Percentiles rank a stretch among this genome's conserved stretches.
Conservation (phyloP, 2,329 filamentous ascomycete species). For the Coniochaeta sp. region DNA sequence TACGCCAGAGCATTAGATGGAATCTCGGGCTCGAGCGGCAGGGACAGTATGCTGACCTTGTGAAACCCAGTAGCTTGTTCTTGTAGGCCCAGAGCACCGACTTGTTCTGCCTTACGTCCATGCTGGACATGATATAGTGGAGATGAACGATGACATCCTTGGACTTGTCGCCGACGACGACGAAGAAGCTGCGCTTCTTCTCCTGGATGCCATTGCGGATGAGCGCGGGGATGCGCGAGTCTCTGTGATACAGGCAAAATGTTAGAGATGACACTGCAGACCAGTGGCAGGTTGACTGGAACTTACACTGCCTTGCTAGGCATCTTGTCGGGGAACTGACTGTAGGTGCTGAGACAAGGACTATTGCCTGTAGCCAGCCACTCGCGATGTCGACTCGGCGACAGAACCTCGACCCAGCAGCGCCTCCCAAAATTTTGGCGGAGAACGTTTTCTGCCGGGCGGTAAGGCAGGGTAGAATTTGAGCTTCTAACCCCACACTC, state of each 20-base stretch:
- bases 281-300: not conserved
- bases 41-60: slow-evolving; percentile 33
- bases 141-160: slow-evolving; percentile 95
- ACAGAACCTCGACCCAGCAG: not conserved
- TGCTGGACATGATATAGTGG: slow-evolving; percentile 86
- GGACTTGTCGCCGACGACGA: slow-evolving; percentile 85
- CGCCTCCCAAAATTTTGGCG: slow-evolving; percentile 1
- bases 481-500: not conserved
- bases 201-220: slow-evolving; percentile 88
- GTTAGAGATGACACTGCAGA: slow-evolving; percentile 3
- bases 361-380: not conserved
- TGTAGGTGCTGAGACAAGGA: not conserved
- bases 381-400: not conserved
- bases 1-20: slow-evolving; percentile 5
- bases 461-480: not conserved
- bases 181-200: slow-evolving; percentile 97
- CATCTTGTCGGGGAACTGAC: not conserved
- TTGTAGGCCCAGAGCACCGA: slow-evolving; percentile 98
- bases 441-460: not conserved
- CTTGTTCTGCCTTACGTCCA: slow-evolving; percentile 91
- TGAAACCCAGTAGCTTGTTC: slow-evolving; percentile 92
- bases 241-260: slow-evolving; percentile 40
- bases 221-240: slow-evolving; percentile 83
- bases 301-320: slow-evolving; percentile 21
- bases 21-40: slow-evolving; percentile 22